Conservation (phyloP, 1,284 basidiomycete species). For the Quambalaria eucalypti region DNA sequence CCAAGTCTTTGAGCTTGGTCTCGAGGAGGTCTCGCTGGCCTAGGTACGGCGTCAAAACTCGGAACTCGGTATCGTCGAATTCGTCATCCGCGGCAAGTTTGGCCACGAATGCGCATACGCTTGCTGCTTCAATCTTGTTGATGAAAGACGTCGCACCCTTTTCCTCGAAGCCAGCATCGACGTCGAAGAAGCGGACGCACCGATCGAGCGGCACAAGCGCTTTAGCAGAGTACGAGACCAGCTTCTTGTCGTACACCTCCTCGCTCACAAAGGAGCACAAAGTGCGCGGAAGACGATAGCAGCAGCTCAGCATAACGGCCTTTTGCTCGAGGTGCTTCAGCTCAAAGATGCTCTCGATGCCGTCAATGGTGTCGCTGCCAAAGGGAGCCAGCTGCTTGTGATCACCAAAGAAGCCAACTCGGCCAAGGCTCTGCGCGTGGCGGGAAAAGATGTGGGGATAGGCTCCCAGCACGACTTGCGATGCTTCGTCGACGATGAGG, state of each 20-base stretch:
- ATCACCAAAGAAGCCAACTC: slow-evolving; percentile 10
- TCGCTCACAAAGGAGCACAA: slow-evolving; percentile 5
- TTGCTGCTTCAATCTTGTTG: slow-evolving; percentile 43
- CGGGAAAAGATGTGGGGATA: slow-evolving; percentile 5
- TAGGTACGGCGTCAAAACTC: not conserved
- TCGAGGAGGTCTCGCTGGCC: slow-evolving; percentile 7
- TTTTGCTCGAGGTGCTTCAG: slow-evolving; percentile 1
- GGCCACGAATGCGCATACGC: slow-evolving; percentile 70
- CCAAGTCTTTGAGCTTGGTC: not conserved
- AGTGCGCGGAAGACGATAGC: slow-evolving; percentile 5
- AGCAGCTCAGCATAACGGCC: slow-evolving; percentile 4
- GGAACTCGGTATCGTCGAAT: slow-evolving; percentile 54
- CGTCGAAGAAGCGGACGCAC: slow-evolving; percentile 9
- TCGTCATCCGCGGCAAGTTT: slow-evolving; percentile 58
- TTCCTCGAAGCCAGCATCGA: slow-evolving; percentile 1
- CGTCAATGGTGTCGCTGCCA: slow-evolving; percentile 2
- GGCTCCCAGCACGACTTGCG: slow-evolving; percentile 3
- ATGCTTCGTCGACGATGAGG: slow-evolving; percentile 10
- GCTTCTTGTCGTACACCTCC: slow-evolving; percentile 3
- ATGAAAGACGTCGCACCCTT: not conserved
- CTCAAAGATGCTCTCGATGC: slow-evolving; percentile 6
- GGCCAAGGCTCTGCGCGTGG: slow-evolving; percentile 1
- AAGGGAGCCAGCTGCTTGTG: slow-evolving; percentile 7
- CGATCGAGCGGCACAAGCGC: no score
- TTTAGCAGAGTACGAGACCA: slow-evolving; percentile 1